Conservation (phyloP, 2,329 filamentous ascomycete species). For the Mycosphaerella sp. region DNA sequence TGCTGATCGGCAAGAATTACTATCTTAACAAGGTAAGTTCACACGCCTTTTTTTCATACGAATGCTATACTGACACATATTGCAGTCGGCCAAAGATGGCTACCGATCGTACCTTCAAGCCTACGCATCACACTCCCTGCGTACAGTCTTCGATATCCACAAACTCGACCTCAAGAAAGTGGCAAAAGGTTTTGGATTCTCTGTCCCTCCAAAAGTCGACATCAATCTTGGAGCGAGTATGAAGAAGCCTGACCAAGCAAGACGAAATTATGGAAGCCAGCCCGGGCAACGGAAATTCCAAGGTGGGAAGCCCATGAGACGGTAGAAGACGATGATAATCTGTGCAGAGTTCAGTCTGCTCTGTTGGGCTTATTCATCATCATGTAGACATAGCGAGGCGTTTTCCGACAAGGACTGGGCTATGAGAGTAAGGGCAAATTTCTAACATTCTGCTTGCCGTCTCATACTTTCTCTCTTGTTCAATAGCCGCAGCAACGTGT, state of each 20-base stretch:
- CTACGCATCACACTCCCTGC: constrained; percentile 78
- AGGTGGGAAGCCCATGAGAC: constrained; percentile 9
- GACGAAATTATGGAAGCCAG: constrained; percentile 72
- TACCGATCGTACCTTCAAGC: constrained; percentile 91
- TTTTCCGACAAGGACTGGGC: neutral
- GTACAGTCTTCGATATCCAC: constrained; percentile 78
- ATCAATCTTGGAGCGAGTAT: constrained; percentile 71
- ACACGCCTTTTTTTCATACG: neutral
- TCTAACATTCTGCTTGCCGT: too few relatives aligned
- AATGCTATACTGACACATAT: constrained; percentile 8
- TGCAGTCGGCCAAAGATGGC: constrained; percentile 59
- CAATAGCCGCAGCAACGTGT: neutral
- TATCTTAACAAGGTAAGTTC: constrained; percentile 75
- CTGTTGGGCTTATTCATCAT: neutral
- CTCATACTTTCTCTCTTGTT: too few relatives aligned
- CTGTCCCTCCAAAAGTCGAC: constrained; percentile 69
- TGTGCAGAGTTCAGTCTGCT: neutral
- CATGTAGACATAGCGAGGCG: constrained; percentile 5
- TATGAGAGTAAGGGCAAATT: neutral
- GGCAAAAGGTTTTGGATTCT: constrained; percentile 77
- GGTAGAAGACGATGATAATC: neutral
- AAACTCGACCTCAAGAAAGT: constrained; percentile 78
- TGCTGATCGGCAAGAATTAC: constrained; percentile 91
- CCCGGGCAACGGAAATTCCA: constrained; percentile 50
- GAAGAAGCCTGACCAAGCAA: constrained; percentile 65